phyloP scores from a whole-genome alignment of 441 rosid genomes.

The Populus hybrid region DNA sequence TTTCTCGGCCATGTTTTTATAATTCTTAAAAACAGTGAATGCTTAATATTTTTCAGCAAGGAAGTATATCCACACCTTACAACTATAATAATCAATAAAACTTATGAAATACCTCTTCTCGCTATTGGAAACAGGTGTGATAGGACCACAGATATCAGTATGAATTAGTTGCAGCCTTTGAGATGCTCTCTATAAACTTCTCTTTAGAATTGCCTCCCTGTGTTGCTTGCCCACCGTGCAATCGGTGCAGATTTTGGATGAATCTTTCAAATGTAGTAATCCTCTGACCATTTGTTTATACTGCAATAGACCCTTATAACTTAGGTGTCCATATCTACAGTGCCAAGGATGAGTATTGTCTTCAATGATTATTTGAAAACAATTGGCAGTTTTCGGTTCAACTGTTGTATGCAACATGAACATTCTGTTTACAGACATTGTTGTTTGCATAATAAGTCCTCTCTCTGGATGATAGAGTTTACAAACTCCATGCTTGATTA shows the following conservation, averaged over 20 bases:
- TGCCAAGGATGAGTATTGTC: neutral
- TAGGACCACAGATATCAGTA: neutral
- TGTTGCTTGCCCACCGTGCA: conserved; percentile 9
- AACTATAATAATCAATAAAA: conserved; percentile 5
- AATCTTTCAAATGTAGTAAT: neutral
- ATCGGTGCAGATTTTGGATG: neutral
- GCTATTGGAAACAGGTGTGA: neutral
- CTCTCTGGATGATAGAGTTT: neutral
- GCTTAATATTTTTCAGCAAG: neutral
- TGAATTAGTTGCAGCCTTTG: neutral
- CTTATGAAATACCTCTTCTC: neutral
- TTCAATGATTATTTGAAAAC: neutral
- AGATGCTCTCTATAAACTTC: neutral
- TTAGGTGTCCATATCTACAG: neutral
- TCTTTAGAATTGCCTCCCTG: neutral
- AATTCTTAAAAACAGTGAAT: neutral
- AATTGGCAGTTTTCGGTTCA: neutral
- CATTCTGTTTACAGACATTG: neutral
- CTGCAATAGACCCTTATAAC: neutral
- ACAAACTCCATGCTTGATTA: neutral
- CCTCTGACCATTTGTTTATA: conserved; percentile 4
- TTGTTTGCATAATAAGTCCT: neutral
- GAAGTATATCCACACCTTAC: neutral
- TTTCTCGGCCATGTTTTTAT: neutral
- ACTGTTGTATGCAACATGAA: neutral